Evolutionary conservation across 2,329 filamentous ascomycete species (phyloP), one percentile per base, ranked within the genome.

Genomic region (Bipolaris zeicola): DNA sequence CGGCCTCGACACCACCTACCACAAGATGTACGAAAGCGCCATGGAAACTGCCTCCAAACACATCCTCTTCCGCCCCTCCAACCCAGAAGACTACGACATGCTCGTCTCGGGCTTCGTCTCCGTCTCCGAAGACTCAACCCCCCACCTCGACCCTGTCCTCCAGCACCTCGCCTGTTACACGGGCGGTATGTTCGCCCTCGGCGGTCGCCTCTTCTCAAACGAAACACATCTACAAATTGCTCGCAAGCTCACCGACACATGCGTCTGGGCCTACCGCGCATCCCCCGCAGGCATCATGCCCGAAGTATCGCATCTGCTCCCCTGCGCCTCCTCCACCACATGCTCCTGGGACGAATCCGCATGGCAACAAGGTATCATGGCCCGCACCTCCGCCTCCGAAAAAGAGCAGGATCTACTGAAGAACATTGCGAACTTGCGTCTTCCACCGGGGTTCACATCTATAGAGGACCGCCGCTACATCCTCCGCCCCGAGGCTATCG

Each of bases 181-280:
- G 0, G 85, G 85, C 10, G 85, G 85, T 50, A 87, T 87, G 85
- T 83, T 86, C 57, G 85, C 82, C 0, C 71, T 88, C 0, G 85
- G 85, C 26, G 81, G 84, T 42, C 84, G 82, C 64, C 66, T 87
- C 1, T 87, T 87, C 68, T 73, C 79, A 13, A 77, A 83, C n/a
- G 72, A 81, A 2, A 74, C 75, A 14, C 84, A 88, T 62, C 75
- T 87, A 58, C 75, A 80, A 0, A 80, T 87, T 49, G 86, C 83
- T 10, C 76, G 79, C 41, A 83, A 85, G 64, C 75, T 88, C 43
- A 83, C 84, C 0, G 81, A 87, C 53, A 83, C 82, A 3, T 88
- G 85, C 66, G 81, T 87, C n/a, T 88, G 85, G 84, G 81, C 84
- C 1, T 87, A 88, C 69, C 79, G 82, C 60, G 76, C 79, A 8